phyloP scores from a whole-genome alignment of 2,329 filamentous ascomycete species.

The Phyllosticta citriasiana region DNA sequence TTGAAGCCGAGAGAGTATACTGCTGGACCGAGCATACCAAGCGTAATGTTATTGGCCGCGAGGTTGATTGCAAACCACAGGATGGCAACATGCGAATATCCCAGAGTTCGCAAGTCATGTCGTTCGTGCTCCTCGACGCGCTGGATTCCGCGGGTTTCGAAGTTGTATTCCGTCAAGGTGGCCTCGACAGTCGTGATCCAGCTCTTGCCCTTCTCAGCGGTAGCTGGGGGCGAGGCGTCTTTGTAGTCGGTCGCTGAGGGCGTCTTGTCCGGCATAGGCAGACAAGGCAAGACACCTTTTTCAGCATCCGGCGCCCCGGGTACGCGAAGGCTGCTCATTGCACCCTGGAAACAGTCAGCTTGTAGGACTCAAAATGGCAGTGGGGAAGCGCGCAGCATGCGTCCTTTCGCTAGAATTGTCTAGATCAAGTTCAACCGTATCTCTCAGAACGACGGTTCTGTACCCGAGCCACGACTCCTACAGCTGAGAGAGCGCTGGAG shows the following conservation, averaged over 20 bases:
- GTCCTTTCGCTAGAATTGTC: conserved; percentile 45
- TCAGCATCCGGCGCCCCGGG: conserved; percentile 3
- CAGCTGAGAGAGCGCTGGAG: neutral
- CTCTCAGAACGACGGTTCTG: conserved; percentile 34
- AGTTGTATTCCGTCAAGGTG: conserved; percentile 40
- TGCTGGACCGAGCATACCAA: conserved; percentile 53
- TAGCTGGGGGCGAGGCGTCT: neutral
- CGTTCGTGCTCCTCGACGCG: conserved; percentile 47
- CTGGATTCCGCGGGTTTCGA: conserved; percentile 52
- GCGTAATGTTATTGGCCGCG: conserved; percentile 52
- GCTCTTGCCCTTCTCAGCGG: neutral
- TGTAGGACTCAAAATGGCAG: conserved; percentile 1
- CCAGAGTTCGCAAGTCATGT: conserved; percentile 40
- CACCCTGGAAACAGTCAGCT: conserved; percentile 6
- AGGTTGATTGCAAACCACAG: conserved; percentile 56
- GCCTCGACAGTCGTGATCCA: conserved; percentile 25
- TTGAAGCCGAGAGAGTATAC: conserved; percentile 49
- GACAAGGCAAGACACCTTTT: neutral
- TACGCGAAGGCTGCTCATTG: neutral
- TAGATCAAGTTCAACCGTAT: conserved; percentile 48
- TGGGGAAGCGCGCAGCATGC: conserved; percentile 31
- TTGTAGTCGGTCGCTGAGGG: neutral
- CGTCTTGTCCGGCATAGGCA: neutral
- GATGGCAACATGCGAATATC: conserved; percentile 46
- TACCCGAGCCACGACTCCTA: neutral